phyloP scores from a whole-genome alignment of 345 rosid genomes.

The Salix arbutifolia region DNA sequence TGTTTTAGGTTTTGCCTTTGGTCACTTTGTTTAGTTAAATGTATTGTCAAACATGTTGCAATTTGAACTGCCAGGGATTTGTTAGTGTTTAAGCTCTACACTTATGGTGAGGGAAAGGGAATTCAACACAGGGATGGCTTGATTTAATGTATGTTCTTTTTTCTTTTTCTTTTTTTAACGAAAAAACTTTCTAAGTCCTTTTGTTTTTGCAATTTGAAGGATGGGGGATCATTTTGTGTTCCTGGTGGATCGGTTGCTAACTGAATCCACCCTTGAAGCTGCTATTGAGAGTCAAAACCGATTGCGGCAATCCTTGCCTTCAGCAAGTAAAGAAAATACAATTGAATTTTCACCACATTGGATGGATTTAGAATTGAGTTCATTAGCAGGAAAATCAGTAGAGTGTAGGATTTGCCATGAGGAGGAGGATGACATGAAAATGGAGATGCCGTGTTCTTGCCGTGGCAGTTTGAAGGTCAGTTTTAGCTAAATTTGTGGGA shows the following conservation, averaged over 20 bases:
- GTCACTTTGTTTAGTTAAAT: conserved; percentile 1
- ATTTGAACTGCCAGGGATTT: background rate
- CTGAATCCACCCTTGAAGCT: conserved; percentile 45
- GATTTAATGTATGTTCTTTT: background rate
- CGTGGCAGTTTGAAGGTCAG: conserved; percentile 83
- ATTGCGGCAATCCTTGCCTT: conserved; percentile 12
- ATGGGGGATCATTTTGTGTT: conserved; percentile 80
- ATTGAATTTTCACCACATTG: conserved; percentile 23
- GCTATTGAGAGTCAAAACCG: conserved; percentile 24
- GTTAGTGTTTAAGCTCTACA: background rate
- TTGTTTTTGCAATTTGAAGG: conserved; percentile 24
- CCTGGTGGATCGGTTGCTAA: conserved; percentile 52
- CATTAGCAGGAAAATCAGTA: conserved; percentile 39
- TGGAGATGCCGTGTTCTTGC: conserved; percentile 85
- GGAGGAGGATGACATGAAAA: conserved; percentile 61
- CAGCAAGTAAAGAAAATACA: conserved; percentile 19
- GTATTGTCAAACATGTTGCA: background rate
- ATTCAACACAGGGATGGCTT: background rate
- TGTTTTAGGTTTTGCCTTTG: background rate
- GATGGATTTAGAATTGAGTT: conserved; percentile 30
- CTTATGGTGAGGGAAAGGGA: background rate
- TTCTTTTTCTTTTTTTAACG: background rate
- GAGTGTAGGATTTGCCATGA: conserved; percentile 92
- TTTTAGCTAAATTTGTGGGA: background rate
- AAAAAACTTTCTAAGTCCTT: too few relatives aligned